phyloP scores from a whole-genome alignment of 306 rosid genomes.

The Lagenaria siceraria region DNA sequence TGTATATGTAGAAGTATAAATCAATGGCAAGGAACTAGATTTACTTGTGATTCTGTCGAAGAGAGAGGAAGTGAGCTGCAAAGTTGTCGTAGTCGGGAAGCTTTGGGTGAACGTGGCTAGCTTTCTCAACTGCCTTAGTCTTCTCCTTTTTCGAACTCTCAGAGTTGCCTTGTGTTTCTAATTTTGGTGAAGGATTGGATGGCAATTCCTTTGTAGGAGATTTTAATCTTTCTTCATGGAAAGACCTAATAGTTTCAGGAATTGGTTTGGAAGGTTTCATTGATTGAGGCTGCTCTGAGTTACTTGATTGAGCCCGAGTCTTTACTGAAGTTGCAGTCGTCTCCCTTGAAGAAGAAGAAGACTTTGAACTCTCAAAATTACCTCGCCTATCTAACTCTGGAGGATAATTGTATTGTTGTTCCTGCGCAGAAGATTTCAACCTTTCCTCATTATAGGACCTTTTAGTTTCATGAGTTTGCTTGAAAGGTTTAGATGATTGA shows the following conservation, averaged over 20 bases:
- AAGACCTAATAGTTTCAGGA: conserved; percentile 21
- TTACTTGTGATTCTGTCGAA: conserved; percentile 36
- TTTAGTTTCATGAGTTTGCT: conserved; percentile 20
- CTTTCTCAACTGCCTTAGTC: conserved; percentile 26
- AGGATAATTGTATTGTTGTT: conserved; percentile 11
- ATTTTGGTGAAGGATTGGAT: conserved; percentile 14
- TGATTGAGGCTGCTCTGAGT: conserved; percentile 18
- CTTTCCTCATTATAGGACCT: conserved; percentile 21
- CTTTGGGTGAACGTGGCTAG: conserved; percentile 74
- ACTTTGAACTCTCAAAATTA: conserved; percentile 22
- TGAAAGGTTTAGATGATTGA: conserved; percentile 17
- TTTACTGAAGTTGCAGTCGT: conserved; percentile 22
- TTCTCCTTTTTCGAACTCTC: conserved; percentile 23
- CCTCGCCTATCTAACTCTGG: conserved; percentile 14
- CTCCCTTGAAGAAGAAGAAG: neutral
- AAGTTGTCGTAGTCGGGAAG: conserved; percentile 71
- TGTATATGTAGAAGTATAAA: neutral
- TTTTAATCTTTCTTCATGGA: conserved; percentile 20
- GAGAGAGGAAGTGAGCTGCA: conserved; percentile 54
- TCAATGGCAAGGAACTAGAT: neutral
- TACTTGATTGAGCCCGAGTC: conserved; percentile 16
- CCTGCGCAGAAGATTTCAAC: conserved; percentile 16
- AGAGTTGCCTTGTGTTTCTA: conserved; percentile 15
- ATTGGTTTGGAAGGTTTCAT: conserved; percentile 16
- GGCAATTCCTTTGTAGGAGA: conserved; percentile 16